phyloP scores from a whole-genome alignment of 768 basidiomycete species.

The Tubosaeta sp. region DNA sequence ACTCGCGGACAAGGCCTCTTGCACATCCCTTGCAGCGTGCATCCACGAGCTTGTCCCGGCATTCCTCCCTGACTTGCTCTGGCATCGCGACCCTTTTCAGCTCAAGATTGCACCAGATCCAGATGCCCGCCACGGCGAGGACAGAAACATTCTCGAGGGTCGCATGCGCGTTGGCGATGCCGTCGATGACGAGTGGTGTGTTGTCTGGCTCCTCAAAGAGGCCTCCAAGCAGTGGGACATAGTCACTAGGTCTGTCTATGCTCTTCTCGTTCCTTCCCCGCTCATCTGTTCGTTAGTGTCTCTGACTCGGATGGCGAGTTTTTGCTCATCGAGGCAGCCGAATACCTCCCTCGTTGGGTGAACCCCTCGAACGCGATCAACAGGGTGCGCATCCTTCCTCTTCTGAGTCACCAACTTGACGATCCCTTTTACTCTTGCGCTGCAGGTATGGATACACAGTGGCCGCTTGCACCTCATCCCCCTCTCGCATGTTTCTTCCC shows the following conservation, averaged over 20 bases:
- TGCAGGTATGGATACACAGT: conserved; percentile 85
- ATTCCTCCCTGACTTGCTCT: conserved; percentile 60
- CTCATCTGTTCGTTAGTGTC: conserved; percentile 30
- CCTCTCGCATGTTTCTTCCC: conserved; percentile 66
- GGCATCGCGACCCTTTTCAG: conserved; percentile 84
- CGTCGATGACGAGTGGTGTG: conserved; percentile 98
- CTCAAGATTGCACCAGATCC: conserved; percentile 57
- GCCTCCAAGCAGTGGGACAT: conserved; percentile 78
- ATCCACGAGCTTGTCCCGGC: conserved; percentile 54
- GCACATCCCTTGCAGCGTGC: conserved; percentile 62
- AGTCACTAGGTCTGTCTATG: conserved; percentile 59
- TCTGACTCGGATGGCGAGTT: conserved; percentile 96
- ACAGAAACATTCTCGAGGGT: conserved; percentile 68
- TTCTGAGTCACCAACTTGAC: conserved; percentile 28
- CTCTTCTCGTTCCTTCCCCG: neutral
- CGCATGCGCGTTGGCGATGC: conserved; percentile 90
- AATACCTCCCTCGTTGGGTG: conserved; percentile 84
- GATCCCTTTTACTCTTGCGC: conserved; percentile 26
- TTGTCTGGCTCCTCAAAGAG: conserved; percentile 83
- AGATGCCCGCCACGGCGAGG: conserved; percentile 28
- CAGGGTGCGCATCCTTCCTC: conserved; percentile 61
- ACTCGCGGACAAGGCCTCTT: conserved; percentile 54
- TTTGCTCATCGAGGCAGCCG: conserved; percentile 93
- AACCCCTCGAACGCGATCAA: conserved; percentile 89
- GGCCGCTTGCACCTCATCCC: conserved; percentile 86